Evolutionary conservation across 768 basidiomycete genomes (phyloP).

Genomic region (Mycena pura): DNA sequence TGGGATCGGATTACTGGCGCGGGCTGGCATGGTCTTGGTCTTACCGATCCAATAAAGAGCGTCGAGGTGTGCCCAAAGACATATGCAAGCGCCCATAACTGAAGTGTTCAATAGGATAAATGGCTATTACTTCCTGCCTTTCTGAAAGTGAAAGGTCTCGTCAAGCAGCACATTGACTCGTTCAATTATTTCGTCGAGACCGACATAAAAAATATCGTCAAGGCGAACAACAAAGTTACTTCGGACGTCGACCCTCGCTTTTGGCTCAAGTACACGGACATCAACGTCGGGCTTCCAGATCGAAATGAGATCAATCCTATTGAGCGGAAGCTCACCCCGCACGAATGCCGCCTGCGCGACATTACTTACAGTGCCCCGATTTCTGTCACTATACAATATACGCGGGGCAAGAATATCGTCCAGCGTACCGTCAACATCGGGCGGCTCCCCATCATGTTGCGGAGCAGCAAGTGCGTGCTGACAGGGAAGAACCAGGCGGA

Average conservation of each 20-base stretch:
- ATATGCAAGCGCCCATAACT: conserved; percentile 1
- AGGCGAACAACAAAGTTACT: conserved; percentile 90
- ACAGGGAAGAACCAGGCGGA: conserved; percentile 78
- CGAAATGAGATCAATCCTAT: conserved; percentile 83
- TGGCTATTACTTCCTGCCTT: conserved; percentile 98
- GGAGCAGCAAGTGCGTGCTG: conserved; percentile 94
- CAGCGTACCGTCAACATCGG: conserved; percentile 89
- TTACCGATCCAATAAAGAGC: conserved; percentile 90
- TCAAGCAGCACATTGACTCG: conserved; percentile 98
- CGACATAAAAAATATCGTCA: conserved; percentile 96
- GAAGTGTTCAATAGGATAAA: conserved; percentile 75
- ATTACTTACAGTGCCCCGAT: conserved; percentile 94
- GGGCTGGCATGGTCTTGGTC: conserved; percentile 77
- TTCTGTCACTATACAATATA: conserved; percentile 93
- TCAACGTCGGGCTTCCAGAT: conserved; percentile 90
- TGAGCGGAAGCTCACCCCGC: conserved; percentile 88
- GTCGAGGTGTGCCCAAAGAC: conserved; percentile 73
- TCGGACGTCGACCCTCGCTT: conserved; percentile 97
- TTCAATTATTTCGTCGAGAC: conserved; percentile 99
- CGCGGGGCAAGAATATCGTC: conserved; percentile 88
- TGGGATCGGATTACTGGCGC: conserved; percentile 65
- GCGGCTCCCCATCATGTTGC: conserved; percentile 93
- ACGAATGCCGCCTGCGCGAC: conserved; percentile 96
- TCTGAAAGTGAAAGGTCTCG: conserved; percentile 95
- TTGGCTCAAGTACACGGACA: conserved; percentile 96